phyloP scores from a whole-genome alignment of 2,329 filamentous ascomycete genomes.

The Aspergillus versicolor region DNA sequence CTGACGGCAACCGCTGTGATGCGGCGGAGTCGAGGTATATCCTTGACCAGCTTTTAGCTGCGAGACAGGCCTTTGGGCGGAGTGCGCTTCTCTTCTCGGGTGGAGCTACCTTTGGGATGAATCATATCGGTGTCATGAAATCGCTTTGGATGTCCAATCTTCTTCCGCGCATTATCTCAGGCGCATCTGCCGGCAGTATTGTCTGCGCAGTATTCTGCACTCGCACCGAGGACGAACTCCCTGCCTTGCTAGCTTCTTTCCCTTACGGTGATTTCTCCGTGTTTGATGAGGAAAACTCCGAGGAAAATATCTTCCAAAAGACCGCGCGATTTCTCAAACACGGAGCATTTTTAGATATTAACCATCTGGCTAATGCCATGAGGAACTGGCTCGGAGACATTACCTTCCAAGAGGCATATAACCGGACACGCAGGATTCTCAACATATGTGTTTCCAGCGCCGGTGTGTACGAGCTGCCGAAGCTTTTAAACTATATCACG shows the following conservation, averaged over 20 bases:
- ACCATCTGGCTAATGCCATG: constrained; percentile 79
- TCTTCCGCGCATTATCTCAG: constrained; percentile 82
- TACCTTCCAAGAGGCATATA: constrained; percentile 94
- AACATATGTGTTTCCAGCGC: constrained; percentile 93
- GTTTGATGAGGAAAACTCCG: constrained; percentile 64
- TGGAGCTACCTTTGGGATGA: constrained; percentile 88
- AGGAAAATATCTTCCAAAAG: constrained; percentile 67
- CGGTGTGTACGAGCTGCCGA: constrained; percentile 80
- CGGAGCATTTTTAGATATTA: constrained; percentile 81
- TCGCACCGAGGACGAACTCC: constrained; percentile 75
- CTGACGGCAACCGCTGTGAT: constrained; percentile 50
- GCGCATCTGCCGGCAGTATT: constrained; percentile 83
- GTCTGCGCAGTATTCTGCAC: constrained; percentile 78
- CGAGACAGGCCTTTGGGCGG: constrained; percentile 79
- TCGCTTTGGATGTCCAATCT: constrained; percentile 71
- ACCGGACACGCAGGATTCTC: constrained; percentile 84
- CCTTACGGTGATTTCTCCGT: constrained; percentile 78
- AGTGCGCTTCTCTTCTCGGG: constrained; percentile 81
- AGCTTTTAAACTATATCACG: constrained; percentile 87
- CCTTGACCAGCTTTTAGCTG: constrained; percentile 68
- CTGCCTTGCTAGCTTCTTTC: constrained; percentile 66
- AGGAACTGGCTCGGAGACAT: constrained; percentile 76
- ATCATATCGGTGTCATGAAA: constrained; percentile 85
- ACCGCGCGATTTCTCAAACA: constrained; percentile 73
- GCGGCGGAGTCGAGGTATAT: constrained; percentile 60